Evolutionary conservation across 208 protist species (phyloP).

Genomic region (Wallacemonas collosoma): DNA sequence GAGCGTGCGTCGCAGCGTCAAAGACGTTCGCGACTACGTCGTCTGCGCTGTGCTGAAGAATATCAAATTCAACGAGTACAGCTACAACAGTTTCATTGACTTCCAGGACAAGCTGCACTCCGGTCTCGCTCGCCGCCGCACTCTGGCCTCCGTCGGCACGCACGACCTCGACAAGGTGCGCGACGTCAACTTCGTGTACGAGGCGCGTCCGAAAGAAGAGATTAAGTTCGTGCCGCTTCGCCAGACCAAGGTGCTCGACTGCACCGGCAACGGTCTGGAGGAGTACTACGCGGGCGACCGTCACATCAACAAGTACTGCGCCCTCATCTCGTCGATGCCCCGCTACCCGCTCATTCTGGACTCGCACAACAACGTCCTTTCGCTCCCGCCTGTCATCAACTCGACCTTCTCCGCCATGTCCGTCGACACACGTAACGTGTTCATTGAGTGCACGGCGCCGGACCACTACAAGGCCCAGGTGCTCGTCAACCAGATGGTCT

Average conservation of each 20-base stretch:
- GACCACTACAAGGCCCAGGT: conserved; percentile 97
- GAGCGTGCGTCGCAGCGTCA: conserved; percentile 81
- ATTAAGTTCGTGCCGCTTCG: conserved; percentile 96
- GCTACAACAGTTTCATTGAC: conserved; percentile 98
- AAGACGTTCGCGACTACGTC: conserved; percentile 94
- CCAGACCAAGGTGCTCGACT: conserved; percentile 73
- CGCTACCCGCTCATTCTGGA: conserved; percentile 90
- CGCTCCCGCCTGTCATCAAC: conserved; percentile 99
- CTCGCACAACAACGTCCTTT: conserved; percentile 87
- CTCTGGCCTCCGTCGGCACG: conserved; percentile 99
- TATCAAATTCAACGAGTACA: conserved; percentile 93
- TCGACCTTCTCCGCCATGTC: conserved; percentile 97
- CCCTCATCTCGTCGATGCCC: conserved; percentile 67
- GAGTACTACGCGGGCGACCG: conserved; percentile 89
- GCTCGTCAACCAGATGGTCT: conserved; percentile 96
- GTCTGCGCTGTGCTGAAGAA: conserved; percentile 97
- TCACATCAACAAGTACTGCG: conserved; percentile 89
- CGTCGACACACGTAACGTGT: conserved; percentile 97
- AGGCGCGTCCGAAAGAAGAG: conserved; percentile 64
- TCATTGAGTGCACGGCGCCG: conserved; percentile 99
- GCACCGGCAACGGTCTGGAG: conserved; percentile 81
- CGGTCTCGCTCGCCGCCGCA: conserved; percentile 96
- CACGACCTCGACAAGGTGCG: conserved; percentile 99
- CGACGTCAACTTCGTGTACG: conserved; percentile 92
- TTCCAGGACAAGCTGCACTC: conserved; percentile 99